Evolutionary conservation across 345 rosid genomes (phyloP).

Genomic region (Lagerstroemia speciosa): DNA sequence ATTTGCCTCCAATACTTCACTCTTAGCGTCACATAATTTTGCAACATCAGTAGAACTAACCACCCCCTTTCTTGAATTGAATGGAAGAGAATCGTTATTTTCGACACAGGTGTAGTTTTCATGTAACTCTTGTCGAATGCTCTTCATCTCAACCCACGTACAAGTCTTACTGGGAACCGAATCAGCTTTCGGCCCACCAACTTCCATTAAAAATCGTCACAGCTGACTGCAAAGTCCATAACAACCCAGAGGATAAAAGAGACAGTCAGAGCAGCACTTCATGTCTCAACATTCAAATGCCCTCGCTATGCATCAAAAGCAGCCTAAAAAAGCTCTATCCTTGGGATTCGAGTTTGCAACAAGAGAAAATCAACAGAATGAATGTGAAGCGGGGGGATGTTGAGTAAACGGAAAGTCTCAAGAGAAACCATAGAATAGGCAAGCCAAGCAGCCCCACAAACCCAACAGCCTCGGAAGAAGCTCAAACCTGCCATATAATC

Average conservation of each 20-base stretch:
- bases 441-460: background rate
- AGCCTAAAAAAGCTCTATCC: background rate
- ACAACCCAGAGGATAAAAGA: background rate
- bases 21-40: conserved; percentile 19
- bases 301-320: no score
- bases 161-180: conserved; percentile 8
- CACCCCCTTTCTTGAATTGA: conserved; percentile 14
- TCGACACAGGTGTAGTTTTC: conserved; percentile 21
- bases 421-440: background rate
- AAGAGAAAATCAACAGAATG: background rate
- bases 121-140: conserved; percentile 12
- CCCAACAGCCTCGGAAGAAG: background rate
- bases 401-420: background rate
- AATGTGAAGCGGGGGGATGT: background rate
- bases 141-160: conserved; percentile 2
- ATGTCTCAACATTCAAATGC: background rate
- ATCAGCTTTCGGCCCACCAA: conserved; percentile 15
- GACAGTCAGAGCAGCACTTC: background rate
- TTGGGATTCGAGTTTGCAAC: background rate
- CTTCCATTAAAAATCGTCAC: conserved; percentile 27
- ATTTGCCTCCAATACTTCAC: conserved; percentile 10
- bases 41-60: conserved; percentile 15
- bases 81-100: conserved; percentile 19
- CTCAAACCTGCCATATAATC: background rate
- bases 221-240: conserved; percentile 4